Percentiles rank a stretch among this genome's conserved stretches.
Conservation (phyloP, 2,329 filamentous ascomycete species). For the Aspergillus pseudoviridinutans region DNA sequence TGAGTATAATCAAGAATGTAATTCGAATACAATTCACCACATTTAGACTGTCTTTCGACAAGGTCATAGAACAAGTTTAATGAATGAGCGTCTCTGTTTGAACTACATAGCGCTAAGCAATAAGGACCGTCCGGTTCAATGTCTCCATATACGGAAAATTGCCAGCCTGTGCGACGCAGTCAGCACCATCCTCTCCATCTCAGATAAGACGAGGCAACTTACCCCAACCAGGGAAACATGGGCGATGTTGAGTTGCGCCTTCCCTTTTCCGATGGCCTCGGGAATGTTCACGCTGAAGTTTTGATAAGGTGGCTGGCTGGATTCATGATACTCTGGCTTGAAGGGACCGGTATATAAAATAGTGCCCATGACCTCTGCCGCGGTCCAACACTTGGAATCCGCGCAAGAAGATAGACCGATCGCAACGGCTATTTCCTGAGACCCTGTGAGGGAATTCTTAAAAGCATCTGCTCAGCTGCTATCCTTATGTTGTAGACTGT, state of each 20-base stretch:
- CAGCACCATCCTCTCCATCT: not conserved
- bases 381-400: slow-evolving; percentile 10
- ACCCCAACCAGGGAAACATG: slow-evolving; percentile 29
- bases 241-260: slow-evolving; percentile 23
- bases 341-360: slow-evolving; percentile 27
- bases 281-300: slow-evolving; percentile 30
- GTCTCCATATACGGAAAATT: slow-evolving; percentile 20
- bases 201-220: slow-evolving; percentile 7
- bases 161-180: slow-evolving; percentile 17
- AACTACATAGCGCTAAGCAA: not conserved
- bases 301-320: slow-evolving; percentile 21
- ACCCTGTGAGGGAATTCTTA: slow-evolving; percentile 25
- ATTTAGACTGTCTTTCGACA: no score
- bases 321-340: slow-evolving; percentile 24
- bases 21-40: not conserved
- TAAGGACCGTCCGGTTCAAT: slow-evolving; percentile 24
- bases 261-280: slow-evolving; percentile 6
- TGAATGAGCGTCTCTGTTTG: no score
- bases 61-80: no score
- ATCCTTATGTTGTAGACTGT: not conserved
- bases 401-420: slow-evolving; percentile 28
- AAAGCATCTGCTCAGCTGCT: not conserved
- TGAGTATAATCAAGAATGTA: not conserved
- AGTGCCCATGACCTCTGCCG: slow-evolving; percentile 20
- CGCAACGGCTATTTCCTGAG: slow-evolving; percentile 24